A percentile compares a stretch with the other conserved stretches of the same genome.
Evolutionary conservation across 495 filamentous ascomycete species (phyloP).

Genomic region (Xylaria grammica): DNA sequence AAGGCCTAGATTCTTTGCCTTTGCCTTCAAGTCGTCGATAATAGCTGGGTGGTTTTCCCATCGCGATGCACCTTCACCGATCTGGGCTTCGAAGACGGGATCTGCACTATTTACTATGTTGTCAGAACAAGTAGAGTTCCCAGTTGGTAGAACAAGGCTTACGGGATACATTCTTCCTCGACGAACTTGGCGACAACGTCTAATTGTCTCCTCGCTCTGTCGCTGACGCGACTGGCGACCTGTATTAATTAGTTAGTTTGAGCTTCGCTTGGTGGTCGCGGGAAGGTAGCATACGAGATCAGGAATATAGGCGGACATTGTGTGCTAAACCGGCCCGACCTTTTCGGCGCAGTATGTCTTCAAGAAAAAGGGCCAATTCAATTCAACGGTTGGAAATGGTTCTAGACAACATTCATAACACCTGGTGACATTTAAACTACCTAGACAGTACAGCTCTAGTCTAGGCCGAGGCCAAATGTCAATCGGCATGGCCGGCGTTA

Average conservation of each 20-base stretch:
- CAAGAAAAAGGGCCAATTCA: background rate
- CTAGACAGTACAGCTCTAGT: background rate
- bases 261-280: background rate
- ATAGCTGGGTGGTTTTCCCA: constrained; percentile 78
- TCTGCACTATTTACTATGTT: constrained; percentile 61
- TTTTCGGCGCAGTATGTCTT: background rate
- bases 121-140: constrained; percentile 19
- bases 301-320: constrained; percentile 71
- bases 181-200: constrained; percentile 90
- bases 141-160: constrained; percentile 29
- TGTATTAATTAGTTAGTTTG: constrained; percentile 41
- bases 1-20: constrained; percentile 81
- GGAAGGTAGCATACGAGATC: constrained; percentile 60
- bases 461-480: constrained; percentile 25
- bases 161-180: constrained; percentile 91
- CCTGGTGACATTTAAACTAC: background rate
- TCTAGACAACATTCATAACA: background rate
- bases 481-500: constrained; percentile 5
- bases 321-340: constrained; percentile 18
- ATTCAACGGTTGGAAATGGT: background rate
- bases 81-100: constrained; percentile 74
- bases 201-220: constrained; percentile 72
- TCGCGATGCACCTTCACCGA: constrained; percentile 74
- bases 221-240: constrained; percentile 70
- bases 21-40: constrained; percentile 85